These are phyloP conservation scores for Tolypocladium guangdongense DNA, from an alignment of 2,329 filamentous ascomycete species.

Conservation along the genomic window DNA sequence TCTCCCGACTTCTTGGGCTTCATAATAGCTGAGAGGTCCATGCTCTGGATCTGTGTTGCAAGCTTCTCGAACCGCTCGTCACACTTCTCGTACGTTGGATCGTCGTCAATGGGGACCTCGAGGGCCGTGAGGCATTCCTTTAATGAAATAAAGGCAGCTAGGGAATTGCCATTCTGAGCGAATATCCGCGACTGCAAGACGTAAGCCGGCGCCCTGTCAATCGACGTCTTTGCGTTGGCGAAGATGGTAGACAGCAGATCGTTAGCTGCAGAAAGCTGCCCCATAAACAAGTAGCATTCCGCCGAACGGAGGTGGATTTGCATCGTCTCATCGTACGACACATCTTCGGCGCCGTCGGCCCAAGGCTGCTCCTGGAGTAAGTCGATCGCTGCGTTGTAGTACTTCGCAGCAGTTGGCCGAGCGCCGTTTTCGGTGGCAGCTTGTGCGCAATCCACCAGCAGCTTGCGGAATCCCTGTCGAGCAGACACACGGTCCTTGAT, in stretches of 20 bases:
- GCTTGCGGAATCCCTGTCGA: conserved; percentile 58
- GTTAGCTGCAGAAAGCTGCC: conserved; percentile 56
- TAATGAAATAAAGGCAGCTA: conserved; percentile 57
- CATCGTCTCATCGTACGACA: conserved; percentile 77
- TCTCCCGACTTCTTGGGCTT: conserved; percentile 34
- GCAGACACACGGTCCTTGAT: conserved; percentile 55
- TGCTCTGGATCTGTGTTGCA: conserved; percentile 46
- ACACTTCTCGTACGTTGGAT: conserved; percentile 64
- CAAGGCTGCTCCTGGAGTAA: conserved; percentile 75
- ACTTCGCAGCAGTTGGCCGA: conserved; percentile 69
- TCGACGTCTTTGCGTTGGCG: conserved; percentile 53
- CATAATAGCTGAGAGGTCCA: conserved; percentile 38
- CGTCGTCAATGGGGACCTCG: conserved; percentile 52
- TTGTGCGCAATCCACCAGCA: conserved; percentile 70
- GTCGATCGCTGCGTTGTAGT: conserved; percentile 64
- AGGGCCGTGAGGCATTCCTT: conserved; percentile 61
- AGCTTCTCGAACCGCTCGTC: conserved; percentile 61
- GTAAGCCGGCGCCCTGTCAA: conserved; percentile 76
- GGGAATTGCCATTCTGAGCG: conserved; percentile 61
- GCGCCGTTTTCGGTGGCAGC: conserved; percentile 74
- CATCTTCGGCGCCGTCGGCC: conserved; percentile 58
- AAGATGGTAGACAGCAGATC: conserved; percentile 62
- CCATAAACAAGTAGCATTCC: conserved; percentile 74
- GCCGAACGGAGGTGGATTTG: conserved; percentile 68
- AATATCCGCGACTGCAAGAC: conserved; percentile 73